Evolutionary conservation across 139 green algal genomes (phyloP), one percentile per base, ranked within the genome.

Genomic region (Yamagishiella unicocca): DNA sequence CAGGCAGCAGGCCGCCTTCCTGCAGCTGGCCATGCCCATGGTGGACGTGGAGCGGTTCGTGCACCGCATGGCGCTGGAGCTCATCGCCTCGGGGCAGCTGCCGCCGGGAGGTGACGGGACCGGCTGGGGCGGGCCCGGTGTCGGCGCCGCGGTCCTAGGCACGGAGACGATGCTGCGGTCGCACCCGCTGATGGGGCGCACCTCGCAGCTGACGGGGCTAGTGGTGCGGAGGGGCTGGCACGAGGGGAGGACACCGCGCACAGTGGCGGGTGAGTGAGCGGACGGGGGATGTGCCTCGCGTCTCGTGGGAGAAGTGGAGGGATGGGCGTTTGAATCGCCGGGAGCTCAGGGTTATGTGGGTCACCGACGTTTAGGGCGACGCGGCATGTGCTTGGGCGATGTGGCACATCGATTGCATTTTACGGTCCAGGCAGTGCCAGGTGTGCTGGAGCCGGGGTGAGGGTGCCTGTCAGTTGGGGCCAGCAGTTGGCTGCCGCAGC

Each of bases 141-240:
- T 22, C 19, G 27, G 4, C 5, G 75, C 33, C 33, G 31, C 75
- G 31, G 22, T 54, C 50, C 50, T 38, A 9, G 33, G 35, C 3
- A 45, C 14, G n/a, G 77, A 54, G 55, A 35, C 27, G 27, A 38
- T 25, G 55, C 37, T 84, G 38, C 25, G 55, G 77, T 29, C 24
- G 9, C 58, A 73, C 55, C 77, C 79, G 43, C 43, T 85, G 43
- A n/a, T 62, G 29, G 2, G 19, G 6, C 42, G 9, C 4, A 14
- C 37, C 0, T 7, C 3, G 14, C 37, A 19, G 79, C 79, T 85
- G 55, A 46, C 79, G 42, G 79, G 21, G 61, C 42, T 85, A 27
- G 79, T 46, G 61, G 61, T 85, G 27, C 79, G 79, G 40, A 67
- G 43, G 61, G 79, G 79, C n/a, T 85, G 79, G 79, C 79, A 85